Evolutionary conservation across 495 filamentous ascomycete genomes (phyloP).

Genomic region (Xylaria flabelliformis): DNA sequence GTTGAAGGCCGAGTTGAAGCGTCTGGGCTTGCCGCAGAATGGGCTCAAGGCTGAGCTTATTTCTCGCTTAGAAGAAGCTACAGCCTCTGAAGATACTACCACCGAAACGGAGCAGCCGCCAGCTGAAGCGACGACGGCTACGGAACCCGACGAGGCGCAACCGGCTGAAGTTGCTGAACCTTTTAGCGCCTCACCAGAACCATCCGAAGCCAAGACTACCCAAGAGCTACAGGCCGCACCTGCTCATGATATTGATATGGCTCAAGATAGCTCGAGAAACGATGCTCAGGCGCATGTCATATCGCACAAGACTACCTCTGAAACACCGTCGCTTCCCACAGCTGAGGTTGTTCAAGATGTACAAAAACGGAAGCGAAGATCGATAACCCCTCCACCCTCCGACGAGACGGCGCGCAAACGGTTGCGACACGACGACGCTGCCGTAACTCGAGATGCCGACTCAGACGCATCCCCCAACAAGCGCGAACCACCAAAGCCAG

Average conservation of each 20-base stretch:
- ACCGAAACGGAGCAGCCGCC: conserved; percentile 27
- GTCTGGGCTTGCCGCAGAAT: conserved; percentile 57
- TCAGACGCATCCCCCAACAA: conserved; percentile 9
- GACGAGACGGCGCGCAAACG: conserved; percentile 53
- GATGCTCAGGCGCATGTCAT: conserved; percentile 23
- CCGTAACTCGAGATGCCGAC: conserved; percentile 8
- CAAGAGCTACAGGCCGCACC: conserved; percentile 4
- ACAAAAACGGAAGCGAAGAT: conserved; percentile 77
- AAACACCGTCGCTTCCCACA: conserved; percentile 32
- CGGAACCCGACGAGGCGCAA: conserved; percentile 23
- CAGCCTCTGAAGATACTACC: conserved; percentile 29
- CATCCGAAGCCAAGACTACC: background rate
- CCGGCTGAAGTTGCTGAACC: conserved; percentile 32
- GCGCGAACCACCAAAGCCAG: conserved; percentile 8
- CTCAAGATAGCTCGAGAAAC: conserved; percentile 14
- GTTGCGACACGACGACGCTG: conserved; percentile 39
- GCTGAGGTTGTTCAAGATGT: conserved; percentile 61
- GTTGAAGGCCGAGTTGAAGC: conserved; percentile 63
- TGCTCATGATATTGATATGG: background rate
- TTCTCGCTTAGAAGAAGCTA: conserved; percentile 53
- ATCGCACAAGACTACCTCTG: conserved; percentile 25
- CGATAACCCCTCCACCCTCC: conserved; percentile 68
- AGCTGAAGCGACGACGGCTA: conserved; percentile 19
- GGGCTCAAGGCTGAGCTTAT: conserved; percentile 66
- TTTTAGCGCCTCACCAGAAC: conserved; percentile 26